phyloP scores from a whole-genome alignment of 2,329 filamentous ascomycete genomes.

The Colletotrichum acutatum region DNA sequence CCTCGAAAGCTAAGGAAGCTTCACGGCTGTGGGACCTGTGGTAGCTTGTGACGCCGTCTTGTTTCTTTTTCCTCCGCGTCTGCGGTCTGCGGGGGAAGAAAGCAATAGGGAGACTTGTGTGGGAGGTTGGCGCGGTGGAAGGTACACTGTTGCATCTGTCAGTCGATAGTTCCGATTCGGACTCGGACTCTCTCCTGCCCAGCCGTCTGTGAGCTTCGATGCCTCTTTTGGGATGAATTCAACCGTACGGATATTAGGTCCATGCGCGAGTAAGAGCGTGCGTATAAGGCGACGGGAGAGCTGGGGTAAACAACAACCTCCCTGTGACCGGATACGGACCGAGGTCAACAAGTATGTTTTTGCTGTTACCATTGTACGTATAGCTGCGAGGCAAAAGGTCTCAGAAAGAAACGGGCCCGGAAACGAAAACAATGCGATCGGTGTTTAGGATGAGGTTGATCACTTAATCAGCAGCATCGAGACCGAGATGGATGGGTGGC shows the following conservation, averaged over 20 bases:
- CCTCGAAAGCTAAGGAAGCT: neutral
- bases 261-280: neutral
- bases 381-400: neutral
- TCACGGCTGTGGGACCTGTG: neutral
- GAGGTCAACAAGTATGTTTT: neutral
- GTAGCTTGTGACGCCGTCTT: neutral
- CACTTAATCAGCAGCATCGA: neutral
- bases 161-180: slow-evolving; percentile 3
- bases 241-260: neutral
- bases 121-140: neutral
- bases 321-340: slow-evolving; percentile 1
- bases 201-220: neutral
- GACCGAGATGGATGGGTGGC: neutral
- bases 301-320: neutral
- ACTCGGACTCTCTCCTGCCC: neutral
- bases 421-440: slow-evolving; percentile 22
- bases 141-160: slow-evolving; percentile 11
- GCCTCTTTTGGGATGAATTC: neutral
- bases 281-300: neutral
- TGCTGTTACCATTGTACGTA: neutral
- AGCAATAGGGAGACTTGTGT: neutral
- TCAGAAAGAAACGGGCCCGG: slow-evolving; percentile 26
- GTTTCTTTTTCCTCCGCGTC: neutral
- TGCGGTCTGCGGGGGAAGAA: neutral
- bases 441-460: neutral